These are phyloP conservation scores for Adenanthera pavonina DNA, from an alignment of 306 rosid species.

Conservation along the genomic window DNA sequence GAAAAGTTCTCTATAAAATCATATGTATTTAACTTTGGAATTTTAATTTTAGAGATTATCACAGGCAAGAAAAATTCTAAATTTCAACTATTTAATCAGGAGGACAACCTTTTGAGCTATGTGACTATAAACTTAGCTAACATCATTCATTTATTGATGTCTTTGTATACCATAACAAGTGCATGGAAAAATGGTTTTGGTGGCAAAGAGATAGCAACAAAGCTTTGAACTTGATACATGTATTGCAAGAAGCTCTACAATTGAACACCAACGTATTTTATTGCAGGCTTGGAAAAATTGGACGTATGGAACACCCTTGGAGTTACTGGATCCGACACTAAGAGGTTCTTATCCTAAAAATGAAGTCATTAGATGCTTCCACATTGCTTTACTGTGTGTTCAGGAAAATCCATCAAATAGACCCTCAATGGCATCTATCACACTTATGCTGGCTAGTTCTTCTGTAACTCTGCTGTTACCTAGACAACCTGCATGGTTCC, in stretches of 20 bases:
- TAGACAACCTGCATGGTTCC: conserved; percentile 38
- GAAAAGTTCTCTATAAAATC: not conserved
- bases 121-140: conserved; percentile 10
- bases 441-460: conserved; percentile 38
- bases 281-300: conserved; percentile 35
- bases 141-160: no score
- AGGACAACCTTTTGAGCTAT: conserved; percentile 10
- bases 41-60: conserved; percentile 31
- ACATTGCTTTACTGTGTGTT: conserved; percentile 35
- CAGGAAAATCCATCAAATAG: conserved; percentile 40
- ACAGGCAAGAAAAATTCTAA: conserved; percentile 26
- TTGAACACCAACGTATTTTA: not conserved
- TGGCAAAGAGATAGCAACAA: not conserved
- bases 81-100: not conserved
- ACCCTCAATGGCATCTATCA: conserved; percentile 38
- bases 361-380: conserved; percentile 47
- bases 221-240: no score
- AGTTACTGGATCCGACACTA: conserved; percentile 32
- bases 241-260: not conserved
- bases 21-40: conserved; percentile 14
- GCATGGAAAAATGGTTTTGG: no score
- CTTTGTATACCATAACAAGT: no score
- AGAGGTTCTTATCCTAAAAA: conserved; percentile 22
- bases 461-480: conserved; percentile 38
- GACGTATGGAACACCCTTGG: conserved; percentile 6